phyloP scores from a whole-genome alignment of 1,284 basidiomycete species.

The Kalmanozyma brasiliensis region DNA sequence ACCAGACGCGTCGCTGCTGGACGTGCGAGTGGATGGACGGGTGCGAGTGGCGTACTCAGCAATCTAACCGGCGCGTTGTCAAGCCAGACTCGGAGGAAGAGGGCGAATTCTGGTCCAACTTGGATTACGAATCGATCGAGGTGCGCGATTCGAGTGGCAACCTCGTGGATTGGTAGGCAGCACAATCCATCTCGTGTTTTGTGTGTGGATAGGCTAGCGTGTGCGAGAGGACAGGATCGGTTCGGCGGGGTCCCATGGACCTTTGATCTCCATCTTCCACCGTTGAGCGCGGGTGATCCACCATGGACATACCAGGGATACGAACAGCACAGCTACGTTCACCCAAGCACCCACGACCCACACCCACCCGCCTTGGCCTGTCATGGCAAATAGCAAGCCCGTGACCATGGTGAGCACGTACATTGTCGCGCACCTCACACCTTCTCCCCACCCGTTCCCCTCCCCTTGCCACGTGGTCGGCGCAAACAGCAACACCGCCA shows the following conservation, averaged over 20 bases:
- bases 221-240: conserved; percentile 13
- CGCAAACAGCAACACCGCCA: conserved; percentile 72
- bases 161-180: conserved; percentile 36
- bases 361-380: conserved; percentile 1
- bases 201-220: too few relatives aligned
- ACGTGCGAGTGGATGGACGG: conserved; percentile 58
- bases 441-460: background rate
- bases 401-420: conserved; percentile 6
- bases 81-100: conserved; percentile 6
- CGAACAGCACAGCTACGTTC: conserved; percentile 26
- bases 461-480: background rate
- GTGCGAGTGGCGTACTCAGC: conserved; percentile 59
- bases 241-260: conserved; percentile 58
- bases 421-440: background rate
- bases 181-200: too few relatives aligned
- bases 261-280: conserved; percentile 59
- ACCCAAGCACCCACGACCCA: conserved; percentile 8
- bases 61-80: background rate
- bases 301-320: conserved; percentile 45
- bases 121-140: conserved; percentile 24
- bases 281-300: conserved; percentile 55
- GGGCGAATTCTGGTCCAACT: conserved; percentile 32
- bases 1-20: conserved; percentile 51
- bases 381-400: background rate
- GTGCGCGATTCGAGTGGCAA: conserved; percentile 25